Percentiles rank a stretch among this genome's conserved stretches.
phyloP scores from a whole-genome alignment of 352 stramenopile species.

The Phytophthora pinifolia region DNA sequence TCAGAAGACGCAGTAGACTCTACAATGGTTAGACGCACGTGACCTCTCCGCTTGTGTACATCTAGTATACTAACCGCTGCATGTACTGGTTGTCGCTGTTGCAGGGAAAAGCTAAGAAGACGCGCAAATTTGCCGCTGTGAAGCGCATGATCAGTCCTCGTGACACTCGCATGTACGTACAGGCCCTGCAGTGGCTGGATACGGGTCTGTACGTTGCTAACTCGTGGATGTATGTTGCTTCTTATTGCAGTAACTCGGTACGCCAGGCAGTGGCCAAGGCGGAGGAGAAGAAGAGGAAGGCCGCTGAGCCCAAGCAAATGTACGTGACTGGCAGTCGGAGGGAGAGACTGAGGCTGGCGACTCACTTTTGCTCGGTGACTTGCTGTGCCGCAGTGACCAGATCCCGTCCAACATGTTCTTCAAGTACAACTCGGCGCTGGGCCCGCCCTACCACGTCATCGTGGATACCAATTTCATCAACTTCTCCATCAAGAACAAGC shows the following conservation, averaged over 20 bases:
- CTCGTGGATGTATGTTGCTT: not conserved
- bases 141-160: slow-evolving; percentile 99
- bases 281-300: slow-evolving; percentile 90
- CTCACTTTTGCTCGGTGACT: slow-evolving; percentile 11
- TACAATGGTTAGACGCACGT: slow-evolving; percentile 19
- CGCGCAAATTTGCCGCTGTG: slow-evolving; percentile 96
- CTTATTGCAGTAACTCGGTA: slow-evolving; percentile 63
- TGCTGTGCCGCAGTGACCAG: slow-evolving; percentile 81
- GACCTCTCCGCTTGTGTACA: not conserved
- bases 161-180: slow-evolving; percentile 94
- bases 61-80: slow-evolving; percentile 4
- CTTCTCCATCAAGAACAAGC: slow-evolving; percentile 99
- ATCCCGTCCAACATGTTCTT: slow-evolving; percentile 99
- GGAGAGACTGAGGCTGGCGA: not conserved
- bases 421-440: slow-evolving; percentile 99
- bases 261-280: slow-evolving; percentile 72
- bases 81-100: slow-evolving; percentile 2
- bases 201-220: no score
- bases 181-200: not conserved
- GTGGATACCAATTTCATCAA: slow-evolving; percentile 99
- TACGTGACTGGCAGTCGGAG: slow-evolving; percentile 18
- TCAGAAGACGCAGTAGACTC: slow-evolving; percentile 7
- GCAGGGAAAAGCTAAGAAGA: slow-evolving; percentile 98
- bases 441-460: slow-evolving; percentile 98
- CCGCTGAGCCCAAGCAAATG: slow-evolving; percentile 93